phyloP scores from a whole-genome alignment of 176 grass and related monocot species.

The Bolboschoenus planiculmis region DNA sequence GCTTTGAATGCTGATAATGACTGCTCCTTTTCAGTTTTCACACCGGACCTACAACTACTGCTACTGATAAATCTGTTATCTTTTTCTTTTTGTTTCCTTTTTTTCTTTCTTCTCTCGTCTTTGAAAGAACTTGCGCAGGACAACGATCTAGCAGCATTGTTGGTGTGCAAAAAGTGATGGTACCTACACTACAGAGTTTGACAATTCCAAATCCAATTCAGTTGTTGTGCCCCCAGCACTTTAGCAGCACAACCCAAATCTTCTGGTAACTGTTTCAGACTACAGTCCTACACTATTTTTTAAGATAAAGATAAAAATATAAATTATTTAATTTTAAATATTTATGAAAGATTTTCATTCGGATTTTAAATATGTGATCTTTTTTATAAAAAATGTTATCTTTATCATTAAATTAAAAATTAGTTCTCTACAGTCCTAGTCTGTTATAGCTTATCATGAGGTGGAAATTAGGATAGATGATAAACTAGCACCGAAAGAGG shows the following conservation, averaged over 20 bases:
- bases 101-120: not conserved
- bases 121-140: not conserved
- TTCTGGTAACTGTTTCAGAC: not conserved
- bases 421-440: too few species aligned
- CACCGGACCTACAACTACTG: too few species aligned
- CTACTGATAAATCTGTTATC: not conserved
- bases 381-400: too few species aligned
- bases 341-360: too few species aligned
- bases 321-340: too few species aligned
- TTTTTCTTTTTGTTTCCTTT: too few species aligned
- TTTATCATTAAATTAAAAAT: too few species aligned
- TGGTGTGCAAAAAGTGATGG: not conserved
- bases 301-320: too few species aligned
- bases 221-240: constrained; percentile 1
- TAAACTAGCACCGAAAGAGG: not conserved
- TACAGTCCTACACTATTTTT: too few species aligned
- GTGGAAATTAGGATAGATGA: not conserved
- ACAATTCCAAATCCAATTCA: constrained; percentile 1
- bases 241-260: not conserved
- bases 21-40: too few species aligned
- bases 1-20: too few species aligned
- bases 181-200: not conserved
- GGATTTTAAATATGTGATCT: too few species aligned
- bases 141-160: not conserved
- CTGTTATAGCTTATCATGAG: not conserved